These are phyloP conservation scores for Mortierella sp. DNA, from an alignment of 371 early-diverging fungal genomes.

Conservation along the genomic window DNA sequence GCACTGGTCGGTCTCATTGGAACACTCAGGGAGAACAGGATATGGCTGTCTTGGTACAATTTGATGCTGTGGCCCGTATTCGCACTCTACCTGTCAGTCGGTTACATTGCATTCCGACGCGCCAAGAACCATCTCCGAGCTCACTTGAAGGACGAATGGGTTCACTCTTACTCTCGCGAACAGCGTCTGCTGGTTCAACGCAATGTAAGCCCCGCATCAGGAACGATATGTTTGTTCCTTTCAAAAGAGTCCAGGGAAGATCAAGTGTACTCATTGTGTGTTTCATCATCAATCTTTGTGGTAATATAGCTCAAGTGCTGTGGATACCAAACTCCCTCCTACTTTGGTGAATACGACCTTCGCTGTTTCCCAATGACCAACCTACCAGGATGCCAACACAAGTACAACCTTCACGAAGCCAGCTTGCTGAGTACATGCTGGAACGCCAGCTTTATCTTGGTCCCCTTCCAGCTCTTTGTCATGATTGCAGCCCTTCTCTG, in stretches of 20 bases:
- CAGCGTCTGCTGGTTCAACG: slow-evolving; percentile 37
- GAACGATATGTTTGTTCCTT: too few relatives aligned
- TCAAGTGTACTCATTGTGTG: background rate
- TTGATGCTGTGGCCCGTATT: too few relatives aligned
- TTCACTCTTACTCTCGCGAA: slow-evolving; percentile 20
- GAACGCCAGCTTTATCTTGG: slow-evolving; percentile 60
- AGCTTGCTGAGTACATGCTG: slow-evolving; percentile 55
- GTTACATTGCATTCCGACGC: slow-evolving; percentile 62
- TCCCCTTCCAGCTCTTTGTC: slow-evolving; percentile 64
- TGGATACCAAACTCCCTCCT: slow-evolving; percentile 20
- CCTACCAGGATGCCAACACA: slow-evolving; percentile 66
- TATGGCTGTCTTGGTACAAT: too few relatives aligned
- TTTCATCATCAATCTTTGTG: background rate
- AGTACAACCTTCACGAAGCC: slow-evolving; percentile 62
- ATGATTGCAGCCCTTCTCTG: slow-evolving; percentile 64
- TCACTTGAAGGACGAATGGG: slow-evolving; percentile 36
- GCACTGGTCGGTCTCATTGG: too few relatives aligned
- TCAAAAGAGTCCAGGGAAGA: background rate
- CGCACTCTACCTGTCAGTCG: too few relatives aligned
- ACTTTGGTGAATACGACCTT: slow-evolving; percentile 13
- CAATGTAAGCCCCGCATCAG: slow-evolving; percentile 10
- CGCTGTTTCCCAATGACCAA: slow-evolving; percentile 66
- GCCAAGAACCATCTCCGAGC: slow-evolving; percentile 25
- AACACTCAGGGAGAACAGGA: too few relatives aligned
- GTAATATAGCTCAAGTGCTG: slow-evolving; percentile 27